Base-by-base conservation (phyloP, 2,329 filamentous ascomycete genomes). In the Arthrobotrys sinensis region DNA sequence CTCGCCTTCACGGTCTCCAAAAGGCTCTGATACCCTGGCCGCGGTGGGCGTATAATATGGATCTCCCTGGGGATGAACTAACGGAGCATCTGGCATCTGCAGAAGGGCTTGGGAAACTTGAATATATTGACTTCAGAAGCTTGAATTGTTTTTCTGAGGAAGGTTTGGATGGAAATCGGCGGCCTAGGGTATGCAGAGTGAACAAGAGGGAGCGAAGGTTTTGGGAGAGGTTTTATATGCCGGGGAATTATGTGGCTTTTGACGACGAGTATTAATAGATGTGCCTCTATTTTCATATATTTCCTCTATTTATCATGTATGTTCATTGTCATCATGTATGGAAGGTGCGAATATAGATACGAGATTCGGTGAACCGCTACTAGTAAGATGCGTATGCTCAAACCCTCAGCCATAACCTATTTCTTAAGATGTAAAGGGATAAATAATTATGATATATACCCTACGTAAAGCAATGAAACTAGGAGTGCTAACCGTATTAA, bases 121-220 rank as follows among this genome's bases (percentile, higher is more conserved):
- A 60, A 1, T 60, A 60, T 10, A 43, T 60, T 24, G 55, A 60
- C 24, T 60, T 60, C 10, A 40, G 55, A 4, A 60, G 55, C n/a
- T 60, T 60, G 36, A 60, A 60, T 43, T 43, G 34, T 10, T 60
- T 60, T 60, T 60, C 55, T n/a, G 55, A 60, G n/a, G 55, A 60
- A 43, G 55, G 55, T 2, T 14, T 60, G 19, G 55, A 60, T 43
- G 55, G 55, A 19, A 60, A 24, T 60, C 16, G 55, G 16, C 34
- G 24, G 21, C 55, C 55, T 32, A 60, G 55, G 36, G 28, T 60
- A 36, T 60, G 55, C 28, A 60, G 55, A 34, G 55, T 60, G n/a
- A 60, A 12, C n/a, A 60, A 24, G 55, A 60, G 28, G 36, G 55
- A 60, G 19, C 16, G 55, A 10, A 60, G 36, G 36, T 40, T 60